Percentiles rank a stretch among this genome's conserved stretches.
Evolutionary conservation across 140 eudicot species (phyloP).

Genomic region (Ambrosia hybrid): DNA sequence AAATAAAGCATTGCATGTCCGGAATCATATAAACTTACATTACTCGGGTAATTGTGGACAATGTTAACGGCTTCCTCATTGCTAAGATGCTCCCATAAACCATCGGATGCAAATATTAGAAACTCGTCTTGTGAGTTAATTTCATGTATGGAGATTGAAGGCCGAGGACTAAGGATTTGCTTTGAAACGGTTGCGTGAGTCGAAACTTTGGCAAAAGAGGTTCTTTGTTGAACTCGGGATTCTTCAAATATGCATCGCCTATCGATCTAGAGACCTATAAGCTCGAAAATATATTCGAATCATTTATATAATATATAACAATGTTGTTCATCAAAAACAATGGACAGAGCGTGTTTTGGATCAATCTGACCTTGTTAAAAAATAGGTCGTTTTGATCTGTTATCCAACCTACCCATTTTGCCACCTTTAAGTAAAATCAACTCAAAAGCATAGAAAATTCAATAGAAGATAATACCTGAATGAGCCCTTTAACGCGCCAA

Average conservation of each 20-base stretch:
- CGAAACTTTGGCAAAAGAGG: slow-evolving; percentile 76
- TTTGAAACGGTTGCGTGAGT: slow-evolving; percentile 54
- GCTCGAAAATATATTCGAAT: slow-evolving; percentile 6
- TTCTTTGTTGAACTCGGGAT: slow-evolving; percentile 64
- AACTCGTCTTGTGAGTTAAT: slow-evolving; percentile 63
- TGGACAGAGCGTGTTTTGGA: not conserved
- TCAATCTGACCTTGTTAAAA: not conserved
- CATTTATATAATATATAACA: not conserved
- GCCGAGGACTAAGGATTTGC: slow-evolving; percentile 81
- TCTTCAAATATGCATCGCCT: slow-evolving; percentile 89
- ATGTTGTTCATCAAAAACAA: not conserved
- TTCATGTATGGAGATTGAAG: slow-evolving; percentile 60
- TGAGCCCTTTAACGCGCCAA: slow-evolving; percentile 99
- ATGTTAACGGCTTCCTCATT: slow-evolving; percentile 87
- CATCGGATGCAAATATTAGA: slow-evolving; percentile 91
- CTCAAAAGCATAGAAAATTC: not conserved
- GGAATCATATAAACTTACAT: slow-evolving; percentile 47
- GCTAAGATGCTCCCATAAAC: slow-evolving; percentile 97
- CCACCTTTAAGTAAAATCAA: not conserved
- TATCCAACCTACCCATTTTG: not conserved
- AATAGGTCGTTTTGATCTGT: not conserved
- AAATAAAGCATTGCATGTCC: not conserved
- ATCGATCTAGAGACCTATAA: slow-evolving; percentile 80
- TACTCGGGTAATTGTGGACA: slow-evolving; percentile 57
- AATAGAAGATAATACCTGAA: slow-evolving; percentile 63